Evolutionary conservation across 2,329 filamentous ascomycete genomes (phyloP), one percentile per base, ranked within the genome.

Genomic region (Arachnomyces sp.): DNA sequence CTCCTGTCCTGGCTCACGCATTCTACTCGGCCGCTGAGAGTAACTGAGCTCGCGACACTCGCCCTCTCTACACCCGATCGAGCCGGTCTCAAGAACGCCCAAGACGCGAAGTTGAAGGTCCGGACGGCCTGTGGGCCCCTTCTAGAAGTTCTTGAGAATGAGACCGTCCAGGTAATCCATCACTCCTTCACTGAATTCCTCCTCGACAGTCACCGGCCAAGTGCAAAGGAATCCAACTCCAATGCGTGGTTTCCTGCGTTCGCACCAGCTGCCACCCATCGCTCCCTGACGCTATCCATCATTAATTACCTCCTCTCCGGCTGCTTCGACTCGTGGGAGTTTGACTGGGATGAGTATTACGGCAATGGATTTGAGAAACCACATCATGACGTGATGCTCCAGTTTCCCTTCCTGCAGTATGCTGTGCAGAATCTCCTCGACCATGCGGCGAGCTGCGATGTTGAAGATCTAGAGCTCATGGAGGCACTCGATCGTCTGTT

Each of bases 141-240:
- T 28, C 48, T 72, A 0, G 66, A 71, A 43, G 54, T 71, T 11
- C 47, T 68, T 1, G 61, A 65, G 12, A 66, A 72, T 38, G 67
- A 71, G 42, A 67, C 64, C 0, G 46, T 71, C 3, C 60, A 59
- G 12, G 59, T 71, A 2, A 62, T 71, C 12, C 68, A 72, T 43
- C 68, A 71, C 38, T 71, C 67, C 1, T 66, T 72, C 31, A 70
- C 68, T 1, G 68, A 72, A 38, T 72, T 66, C 40, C 46, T 72
- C 9, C 55, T 58, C 2, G 61, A 48, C n/a, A n/a, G n/a, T n/a
- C n/a, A n/a, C n/a, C n/a, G n/a, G 39, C 40, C 35, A 35, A 32
- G 31, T 32, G 31, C 25, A 38, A 14, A 38, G n/a, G 36, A 31
- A 38, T n/a, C n/a, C n/a, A n/a, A n/a, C n/a, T n/a, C n/a, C n/a